These are phyloP conservation scores for Tylopilus rubrobrunneus DNA, from an alignment of 768 basidiomycete genomes.

Conservation along the genomic window DNA sequence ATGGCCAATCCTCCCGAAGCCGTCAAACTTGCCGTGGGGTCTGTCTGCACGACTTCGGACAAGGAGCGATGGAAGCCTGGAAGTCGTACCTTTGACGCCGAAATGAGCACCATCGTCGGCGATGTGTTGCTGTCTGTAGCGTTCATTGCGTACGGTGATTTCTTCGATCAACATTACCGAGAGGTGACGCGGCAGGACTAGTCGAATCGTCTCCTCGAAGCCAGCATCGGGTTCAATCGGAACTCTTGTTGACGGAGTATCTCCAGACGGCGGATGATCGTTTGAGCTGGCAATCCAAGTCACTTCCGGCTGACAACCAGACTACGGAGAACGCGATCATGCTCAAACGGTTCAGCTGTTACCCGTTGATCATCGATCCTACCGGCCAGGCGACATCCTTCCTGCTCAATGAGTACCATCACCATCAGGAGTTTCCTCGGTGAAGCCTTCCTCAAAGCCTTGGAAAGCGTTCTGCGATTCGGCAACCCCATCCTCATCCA, in stretches of 20 bases:
- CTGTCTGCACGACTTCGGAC: slow-evolving; percentile 94
- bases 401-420: slow-evolving; percentile 93
- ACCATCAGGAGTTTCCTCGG: slow-evolving; percentile 97
- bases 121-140: slow-evolving; percentile 94
- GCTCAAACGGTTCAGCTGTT: slow-evolving; percentile 96
- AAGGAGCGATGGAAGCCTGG: slow-evolving; percentile 91
- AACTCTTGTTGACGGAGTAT: slow-evolving; percentile 92
- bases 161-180: slow-evolving; percentile 98
- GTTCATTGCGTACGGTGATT: slow-evolving; percentile 95
- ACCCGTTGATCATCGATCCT: slow-evolving; percentile 96
- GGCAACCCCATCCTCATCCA: slow-evolving; percentile 96
- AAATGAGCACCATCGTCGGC: slow-evolving; percentile 98
- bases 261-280: slow-evolving; percentile 96
- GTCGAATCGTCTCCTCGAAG: slow-evolving; percentile 84
- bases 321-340: slow-evolving; percentile 99
- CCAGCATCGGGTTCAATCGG: slow-evolving; percentile 85
- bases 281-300: slow-evolving; percentile 91
- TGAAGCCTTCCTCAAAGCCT: slow-evolving; percentile 97
- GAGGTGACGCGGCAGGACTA: slow-evolving; percentile 97
- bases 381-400: slow-evolving; percentile 96
- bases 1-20: slow-evolving; percentile 99
- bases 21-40: slow-evolving; percentile 99
- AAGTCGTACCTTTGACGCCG: slow-evolving; percentile 92
- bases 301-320: slow-evolving; percentile 91
- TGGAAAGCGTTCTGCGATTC: slow-evolving; percentile 98